These are phyloP conservation scores for Xylaria palmicola DNA, from an alignment of 495 filamentous ascomycete genomes.

Conservation along the genomic window DNA sequence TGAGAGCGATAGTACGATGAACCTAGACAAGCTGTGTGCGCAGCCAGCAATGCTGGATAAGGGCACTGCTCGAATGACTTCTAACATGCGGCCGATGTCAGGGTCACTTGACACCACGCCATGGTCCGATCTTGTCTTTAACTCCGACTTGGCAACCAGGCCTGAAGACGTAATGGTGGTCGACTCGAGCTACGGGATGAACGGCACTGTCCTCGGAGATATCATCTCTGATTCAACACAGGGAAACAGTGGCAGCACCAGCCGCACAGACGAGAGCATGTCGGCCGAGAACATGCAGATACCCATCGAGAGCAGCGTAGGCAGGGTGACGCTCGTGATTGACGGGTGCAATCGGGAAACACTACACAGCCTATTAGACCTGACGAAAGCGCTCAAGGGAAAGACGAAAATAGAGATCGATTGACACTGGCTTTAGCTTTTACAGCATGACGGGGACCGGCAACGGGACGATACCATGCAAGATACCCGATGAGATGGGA, in stretches of 20 bases:
- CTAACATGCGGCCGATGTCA: neutral
- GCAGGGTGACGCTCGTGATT: conserved; percentile 13
- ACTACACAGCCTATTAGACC: conserved; percentile 7
- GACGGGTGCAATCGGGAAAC: conserved; percentile 15
- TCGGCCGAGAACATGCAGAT: neutral
- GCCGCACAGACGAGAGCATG: neutral
- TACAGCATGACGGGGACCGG: too few relatives aligned
- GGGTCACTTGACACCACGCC: neutral
- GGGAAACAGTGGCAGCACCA: neutral
- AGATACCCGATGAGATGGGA: too few relatives aligned
- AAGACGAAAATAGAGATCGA: conserved; percentile 16
- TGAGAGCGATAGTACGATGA: neutral
- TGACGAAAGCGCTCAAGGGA: conserved; percentile 4
- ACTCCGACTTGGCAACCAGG: neutral
- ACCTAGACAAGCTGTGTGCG: neutral
- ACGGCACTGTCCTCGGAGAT: neutral
- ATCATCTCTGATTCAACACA: neutral
- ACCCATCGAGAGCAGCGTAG: neutral
- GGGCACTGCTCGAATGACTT: neutral
- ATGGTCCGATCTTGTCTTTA: neutral
- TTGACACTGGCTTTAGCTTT: too few relatives aligned
- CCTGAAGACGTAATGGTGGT: neutral
- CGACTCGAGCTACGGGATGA: neutral
- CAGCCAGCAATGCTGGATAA: neutral
- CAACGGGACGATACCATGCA: too few relatives aligned